Evolutionary conservation across 768 basidiomycete genomes (phyloP).

Genomic region (Pleurotus salmoneostramineus): DNA sequence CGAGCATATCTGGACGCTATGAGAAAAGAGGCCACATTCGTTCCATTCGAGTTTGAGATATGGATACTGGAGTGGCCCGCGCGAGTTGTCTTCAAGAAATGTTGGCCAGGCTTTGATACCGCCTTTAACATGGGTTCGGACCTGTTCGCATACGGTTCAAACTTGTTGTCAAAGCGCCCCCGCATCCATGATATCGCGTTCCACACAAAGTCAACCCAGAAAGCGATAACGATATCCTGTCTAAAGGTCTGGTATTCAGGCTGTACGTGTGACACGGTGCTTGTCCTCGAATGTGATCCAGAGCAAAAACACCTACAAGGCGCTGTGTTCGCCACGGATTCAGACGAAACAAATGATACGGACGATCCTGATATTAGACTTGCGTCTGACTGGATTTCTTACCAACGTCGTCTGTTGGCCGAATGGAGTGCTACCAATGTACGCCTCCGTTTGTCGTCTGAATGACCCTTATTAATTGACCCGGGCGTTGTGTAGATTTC

Average conservation of each 20-base stretch:
- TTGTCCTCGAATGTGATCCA: background rate
- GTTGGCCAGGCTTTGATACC: background rate
- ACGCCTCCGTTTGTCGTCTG: too few relatives aligned
- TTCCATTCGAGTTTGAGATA: slow-evolving; percentile 4
- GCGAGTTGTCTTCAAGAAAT: slow-evolving; percentile 1
- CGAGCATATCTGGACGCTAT: background rate
- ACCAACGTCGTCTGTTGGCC: background rate
- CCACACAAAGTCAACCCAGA: too few relatives aligned
- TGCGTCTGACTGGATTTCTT: background rate
- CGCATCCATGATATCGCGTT: background rate
- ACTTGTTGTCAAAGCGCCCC: background rate
- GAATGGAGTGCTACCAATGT: background rate
- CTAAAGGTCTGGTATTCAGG: background rate
- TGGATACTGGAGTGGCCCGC: slow-evolving; percentile 8
- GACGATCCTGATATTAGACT: background rate
- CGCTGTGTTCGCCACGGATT: background rate
- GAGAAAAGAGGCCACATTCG: background rate
- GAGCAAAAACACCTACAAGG: background rate
- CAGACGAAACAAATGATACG: background rate
- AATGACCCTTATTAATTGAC: too few relatives aligned
- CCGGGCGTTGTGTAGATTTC: too few relatives aligned
- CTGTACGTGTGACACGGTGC: background rate
- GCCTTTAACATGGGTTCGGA: background rate
- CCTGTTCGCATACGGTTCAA: background rate
- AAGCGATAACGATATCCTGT: background rate